Percentiles rank a stretch among this genome's conserved stretches.
These are phyloP conservation scores for Barnettozyma sucrosica DNA, from an alignment of 805 yeast genomes.

Conservation along the genomic window DNA sequence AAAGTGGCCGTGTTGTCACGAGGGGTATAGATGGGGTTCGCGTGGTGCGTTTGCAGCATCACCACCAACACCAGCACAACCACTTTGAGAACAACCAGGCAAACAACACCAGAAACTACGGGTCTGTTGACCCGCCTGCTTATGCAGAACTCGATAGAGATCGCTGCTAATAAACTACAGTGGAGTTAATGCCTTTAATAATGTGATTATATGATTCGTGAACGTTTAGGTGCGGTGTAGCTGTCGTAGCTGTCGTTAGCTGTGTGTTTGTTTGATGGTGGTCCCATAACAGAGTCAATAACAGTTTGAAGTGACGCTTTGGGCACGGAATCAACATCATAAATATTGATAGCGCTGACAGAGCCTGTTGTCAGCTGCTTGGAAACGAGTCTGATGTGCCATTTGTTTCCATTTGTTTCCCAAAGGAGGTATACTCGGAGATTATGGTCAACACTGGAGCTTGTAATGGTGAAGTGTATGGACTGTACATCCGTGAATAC, in stretches of 20 bases:
- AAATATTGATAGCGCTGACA: background rate
- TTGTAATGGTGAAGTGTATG: background rate
- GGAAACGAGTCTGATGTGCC: background rate
- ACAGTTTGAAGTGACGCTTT: background rate
- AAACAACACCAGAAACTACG: conserved; percentile 3
- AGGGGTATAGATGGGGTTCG: conserved; percentile 7
- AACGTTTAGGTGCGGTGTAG: background rate
- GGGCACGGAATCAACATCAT: background rate
- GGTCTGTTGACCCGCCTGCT: conserved; percentile 10
- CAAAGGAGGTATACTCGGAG: conserved; percentile 5
- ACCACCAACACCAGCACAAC: conserved; percentile 3
- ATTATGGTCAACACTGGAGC: conserved; percentile 3
- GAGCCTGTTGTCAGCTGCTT: background rate
- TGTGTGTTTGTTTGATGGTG: background rate
- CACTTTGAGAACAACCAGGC: conserved; percentile 2
- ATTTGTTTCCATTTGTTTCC: background rate
- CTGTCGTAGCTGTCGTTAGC: background rate
- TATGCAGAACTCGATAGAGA: conserved; percentile 6
- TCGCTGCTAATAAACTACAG: background rate
- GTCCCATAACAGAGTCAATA: background rate
- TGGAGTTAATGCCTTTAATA: background rate
- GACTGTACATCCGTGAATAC: background rate
- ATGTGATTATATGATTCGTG: conserved; percentile 1
- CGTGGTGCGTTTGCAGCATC: conserved; percentile 1
- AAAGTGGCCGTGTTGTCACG: conserved; percentile 18